Evolutionary conservation across 2,329 filamentous ascomycete genomes (phyloP), one percentile per base, ranked within the genome.

Genomic region (Aspergillus flavus): DNA sequence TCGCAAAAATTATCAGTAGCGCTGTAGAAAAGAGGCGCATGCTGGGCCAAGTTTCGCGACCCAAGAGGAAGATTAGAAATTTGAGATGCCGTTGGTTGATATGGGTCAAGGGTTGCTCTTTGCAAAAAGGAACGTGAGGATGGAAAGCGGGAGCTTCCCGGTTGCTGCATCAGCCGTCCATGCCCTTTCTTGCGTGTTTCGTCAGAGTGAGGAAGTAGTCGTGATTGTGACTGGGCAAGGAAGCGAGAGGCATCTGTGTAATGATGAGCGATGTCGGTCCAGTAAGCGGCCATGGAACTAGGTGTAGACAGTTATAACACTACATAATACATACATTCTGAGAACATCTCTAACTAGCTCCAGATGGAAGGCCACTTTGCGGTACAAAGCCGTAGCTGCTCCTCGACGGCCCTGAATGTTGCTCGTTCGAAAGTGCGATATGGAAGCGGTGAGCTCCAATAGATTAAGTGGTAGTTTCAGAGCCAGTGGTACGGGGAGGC

Each of bases 1-100:
- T 97, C 94, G 65, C 91, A 89, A 68, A 96, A 95, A 73, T 96
- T 93, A 76, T 97, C 93, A 19, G 93, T 87, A 5, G 92, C 89
- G 73, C 93, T 96, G 78, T 95, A 93, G 78, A 99, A 98, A n/a
- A 99, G 84, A 61, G 95, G 95, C 11, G 94, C 94, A 69, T 93
- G 91, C 62, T 92, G 90, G 52, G 87, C 84, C 5, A 90, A 86
- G 64, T 91, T 89, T 57, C 93, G 87, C 12, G 92, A 93, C 32
- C 90, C 88, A 75, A 97, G 96, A 34, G 89, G 89, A 66, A 96
- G 94, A 70, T 87, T 86, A 21, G 87, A 87, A 59, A 93, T 86
- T 54, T 93, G 89, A 3, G 91, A 92, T 50, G 87, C 85, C 14
- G 85, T 80, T 59, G 87, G 86, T 73, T 92, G 90, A 80, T 97